A percentile compares a stretch with the other conserved stretches of the same genome.
Evolutionary conservation across 2,329 filamentous ascomycete genomes (phyloP).

Genomic region (Fusarium sp.): DNA sequence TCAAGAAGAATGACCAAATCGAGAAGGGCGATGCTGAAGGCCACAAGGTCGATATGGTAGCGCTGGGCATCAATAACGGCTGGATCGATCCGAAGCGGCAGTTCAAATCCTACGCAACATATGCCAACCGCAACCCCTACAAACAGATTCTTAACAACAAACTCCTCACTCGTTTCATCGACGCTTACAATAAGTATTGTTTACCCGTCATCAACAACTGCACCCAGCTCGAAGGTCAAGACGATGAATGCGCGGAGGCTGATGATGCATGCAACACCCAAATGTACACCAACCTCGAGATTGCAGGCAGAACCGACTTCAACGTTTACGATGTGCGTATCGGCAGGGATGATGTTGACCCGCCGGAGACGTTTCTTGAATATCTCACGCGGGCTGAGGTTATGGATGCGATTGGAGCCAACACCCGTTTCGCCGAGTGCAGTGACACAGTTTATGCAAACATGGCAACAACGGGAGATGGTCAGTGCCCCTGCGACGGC

Average conservation of each 20-base stretch:
- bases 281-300: conserved; percentile 41
- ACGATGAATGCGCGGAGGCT: conserved; percentile 43
- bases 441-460: conserved; percentile 38
- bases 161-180: conserved; percentile 35
- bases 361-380: conserved; percentile 39
- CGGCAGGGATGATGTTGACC: conserved; percentile 29
- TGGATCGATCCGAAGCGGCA: conserved; percentile 60
- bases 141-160: conserved; percentile 43
- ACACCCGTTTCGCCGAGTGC: conserved; percentile 40
- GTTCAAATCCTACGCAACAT: conserved; percentile 48
- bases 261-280: conserved; percentile 42
- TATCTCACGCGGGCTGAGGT: conserved; percentile 40
- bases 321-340: conserved; percentile 60
- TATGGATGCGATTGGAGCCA: conserved; percentile 41
- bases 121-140: conserved; percentile 49
- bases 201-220: conserved; percentile 39
- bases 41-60: conserved; percentile 59
- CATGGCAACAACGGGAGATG: conserved; percentile 40
- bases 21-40: conserved; percentile 52
- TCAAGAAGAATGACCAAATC: conserved; percentile 66
- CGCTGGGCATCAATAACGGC: conserved; percentile 67
- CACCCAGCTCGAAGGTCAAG: conserved; percentile 34
- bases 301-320: conserved; percentile 47
- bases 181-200: conserved; percentile 45
- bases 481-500: conserved; percentile 7